A percentile compares a stretch with the other conserved stretches of the same genome.
phyloP scores from a whole-genome alignment of 371 early-diverging fungal species.

The Homolaphlyctis polyrhiza region DNA sequence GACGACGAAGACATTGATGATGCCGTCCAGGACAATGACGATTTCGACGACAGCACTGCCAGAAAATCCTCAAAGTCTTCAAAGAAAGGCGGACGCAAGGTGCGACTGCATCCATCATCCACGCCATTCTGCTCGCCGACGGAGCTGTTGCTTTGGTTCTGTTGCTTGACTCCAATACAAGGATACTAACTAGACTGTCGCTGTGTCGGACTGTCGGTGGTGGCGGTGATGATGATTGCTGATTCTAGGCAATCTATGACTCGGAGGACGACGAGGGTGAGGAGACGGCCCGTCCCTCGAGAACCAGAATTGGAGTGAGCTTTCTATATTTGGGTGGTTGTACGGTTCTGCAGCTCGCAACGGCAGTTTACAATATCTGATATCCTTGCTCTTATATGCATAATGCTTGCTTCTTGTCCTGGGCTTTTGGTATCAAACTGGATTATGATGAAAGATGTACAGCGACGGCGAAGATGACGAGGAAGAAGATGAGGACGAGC shows the following conservation, averaged over 20 bases:
- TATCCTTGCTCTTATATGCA: no score
- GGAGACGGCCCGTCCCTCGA: constrained; percentile 14
- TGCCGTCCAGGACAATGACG: no score
- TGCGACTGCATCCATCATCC: no score
- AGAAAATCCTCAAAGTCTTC: no score
- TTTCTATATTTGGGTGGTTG: neutral
- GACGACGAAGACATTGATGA: no score
- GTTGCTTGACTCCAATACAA: neutral
- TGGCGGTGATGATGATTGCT: neutral
- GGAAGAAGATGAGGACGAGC: constrained; percentile 35
- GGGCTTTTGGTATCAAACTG: neutral
- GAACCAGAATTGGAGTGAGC: neutral
- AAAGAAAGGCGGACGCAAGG: no score
- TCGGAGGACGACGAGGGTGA: constrained; percentile 34
- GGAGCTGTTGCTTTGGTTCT: neutral
- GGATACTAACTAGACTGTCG: no score
- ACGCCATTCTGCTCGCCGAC: neutral
- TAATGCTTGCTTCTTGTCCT: neutral
- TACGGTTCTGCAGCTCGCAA: no score
- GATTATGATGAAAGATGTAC: constrained; percentile 10
- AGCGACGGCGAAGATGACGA: constrained; percentile 25
- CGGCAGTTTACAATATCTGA: no score
- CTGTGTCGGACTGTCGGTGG: no score
- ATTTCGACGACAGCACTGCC: no score
- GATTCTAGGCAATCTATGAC: neutral